These are phyloP conservation scores for Pyrenula massariospora DNA, from an alignment of 495 filamentous ascomycete species.

Conservation along the genomic window DNA sequence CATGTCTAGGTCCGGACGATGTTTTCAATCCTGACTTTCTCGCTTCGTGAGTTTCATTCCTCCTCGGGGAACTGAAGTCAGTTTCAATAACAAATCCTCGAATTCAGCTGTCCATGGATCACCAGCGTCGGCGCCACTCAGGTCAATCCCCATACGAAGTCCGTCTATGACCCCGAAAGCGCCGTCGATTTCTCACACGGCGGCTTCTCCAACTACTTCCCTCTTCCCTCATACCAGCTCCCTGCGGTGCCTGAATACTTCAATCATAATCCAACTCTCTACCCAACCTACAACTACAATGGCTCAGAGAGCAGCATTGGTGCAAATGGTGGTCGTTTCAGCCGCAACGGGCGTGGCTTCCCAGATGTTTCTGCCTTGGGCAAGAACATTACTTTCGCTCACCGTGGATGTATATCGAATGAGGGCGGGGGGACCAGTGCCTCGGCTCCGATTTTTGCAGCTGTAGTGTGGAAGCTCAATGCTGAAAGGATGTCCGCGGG, in stretches of 20 bases:
- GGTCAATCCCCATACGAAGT: too few species aligned
- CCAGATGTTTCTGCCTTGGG: conserved; percentile 55
- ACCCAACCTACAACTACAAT: too few species aligned
- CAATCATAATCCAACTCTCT: too few species aligned
- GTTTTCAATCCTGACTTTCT: conserved; percentile 39
- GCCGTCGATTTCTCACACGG: conserved; percentile 51
- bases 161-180: too few species aligned
- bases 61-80: too few species aligned
- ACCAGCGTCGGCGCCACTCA: too few species aligned
- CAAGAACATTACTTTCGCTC: conserved; percentile 38
- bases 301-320: too few species aligned
- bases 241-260: conserved; percentile 16
- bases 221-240: conserved; percentile 44
- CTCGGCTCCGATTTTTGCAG: conserved; percentile 44
- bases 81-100: too few species aligned
- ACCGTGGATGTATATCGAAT: conserved; percentile 21
- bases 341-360: conserved; percentile 44
- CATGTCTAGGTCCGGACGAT: conserved; percentile 25
- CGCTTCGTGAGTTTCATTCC: too few species aligned
- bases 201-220: conserved; percentile 60
- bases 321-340: conserved; percentile 40
- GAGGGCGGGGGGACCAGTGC: conserved; percentile 44
- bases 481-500: conserved; percentile 44
- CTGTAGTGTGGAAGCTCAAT: conserved; percentile 49
- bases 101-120: conserved; percentile 38